Base-by-base conservation (phyloP, 495 filamentous ascomycete genomes). In the Penicillium desertorum region DNA sequence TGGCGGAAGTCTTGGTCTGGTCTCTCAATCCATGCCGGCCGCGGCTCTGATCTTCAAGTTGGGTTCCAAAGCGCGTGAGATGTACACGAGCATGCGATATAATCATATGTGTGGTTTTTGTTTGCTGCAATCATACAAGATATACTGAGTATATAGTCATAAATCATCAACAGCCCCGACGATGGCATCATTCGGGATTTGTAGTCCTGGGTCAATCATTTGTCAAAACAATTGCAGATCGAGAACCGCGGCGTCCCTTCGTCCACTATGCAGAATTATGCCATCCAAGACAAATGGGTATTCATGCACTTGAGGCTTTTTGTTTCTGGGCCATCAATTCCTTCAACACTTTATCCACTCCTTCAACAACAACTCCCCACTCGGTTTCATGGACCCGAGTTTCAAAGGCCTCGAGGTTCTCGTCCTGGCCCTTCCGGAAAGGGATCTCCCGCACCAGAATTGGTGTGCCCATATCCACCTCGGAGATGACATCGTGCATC, bases 401-500 rank as follows among this genome's bases (percentile, higher is more conserved):
- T 76, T 90, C 81, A 45, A 94, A 81, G 19, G 78, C 78, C 51
- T 86, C 78, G 37, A 92, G 50, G 41, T 78, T 81, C 61, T 92
- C 89, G 51, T 78, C 77, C 37, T 59, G 70, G 14, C 84, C 87
- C 55, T 84, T 80, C 45, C 72, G 76, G 60, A 91, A 86, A 51
- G 82, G 79, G 45, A 96, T 84, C 76, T 92, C 87, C 60, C 77
- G 70, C 11, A 87, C 81, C 51, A 92, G 69, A 60, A 96, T 84
- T 5, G 89, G 86, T 62, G 81, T 78, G 2, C 92, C 92, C 67
- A 86, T 82, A 72, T 96, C 92, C 41, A 96, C 91, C 63, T 92
- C 86, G 39, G 79, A 81, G 61, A 96, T 89, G 45, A 96, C 90
- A 66, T 90, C 86, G 72, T 96, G 92, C 3, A 95, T 85, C 92